Percentiles rank a stretch among this genome's conserved stretches.
phyloP scores from a whole-genome alignment of 1,284 basidiomycete genomes.

The Papiliotrema nemorosa region DNA sequence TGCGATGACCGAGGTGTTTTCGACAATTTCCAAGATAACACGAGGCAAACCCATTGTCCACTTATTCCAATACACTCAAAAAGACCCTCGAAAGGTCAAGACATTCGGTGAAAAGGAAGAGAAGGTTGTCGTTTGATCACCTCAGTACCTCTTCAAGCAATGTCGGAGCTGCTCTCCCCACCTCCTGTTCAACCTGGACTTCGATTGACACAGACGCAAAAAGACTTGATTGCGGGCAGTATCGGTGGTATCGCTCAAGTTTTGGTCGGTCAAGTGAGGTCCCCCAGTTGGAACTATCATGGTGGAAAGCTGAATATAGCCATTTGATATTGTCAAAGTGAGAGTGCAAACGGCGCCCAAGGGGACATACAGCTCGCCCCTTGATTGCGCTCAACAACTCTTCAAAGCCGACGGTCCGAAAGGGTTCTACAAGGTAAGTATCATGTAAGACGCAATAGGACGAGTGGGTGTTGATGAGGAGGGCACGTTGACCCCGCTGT shows the following conservation, averaged over 20 bases:
- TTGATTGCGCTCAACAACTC: constrained; percentile 83
- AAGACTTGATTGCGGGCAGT: constrained; percentile 81
- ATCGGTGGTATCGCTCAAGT: constrained; percentile 86
- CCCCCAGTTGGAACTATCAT: background rate
- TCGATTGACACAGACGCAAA: constrained; percentile 50
- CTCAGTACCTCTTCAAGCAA: constrained; percentile 4
- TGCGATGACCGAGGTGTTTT: too few species aligned
- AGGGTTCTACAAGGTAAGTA: constrained; percentile 87
- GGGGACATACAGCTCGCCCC: constrained; percentile 82
- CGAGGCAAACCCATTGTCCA: too few species aligned
- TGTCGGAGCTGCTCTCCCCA: constrained; percentile 43
- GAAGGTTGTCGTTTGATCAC: too few species aligned
- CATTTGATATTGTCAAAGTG: constrained; percentile 94
- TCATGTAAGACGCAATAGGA: background rate
- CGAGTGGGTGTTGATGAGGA: constrained; percentile 36
- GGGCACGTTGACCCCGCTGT: constrained; percentile 88
- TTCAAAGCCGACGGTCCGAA: constrained; percentile 85
- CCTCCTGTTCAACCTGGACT: constrained; percentile 25
- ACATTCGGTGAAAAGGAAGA: too few species aligned
- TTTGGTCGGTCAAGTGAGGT: constrained; percentile 70
- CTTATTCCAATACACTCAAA: too few species aligned
- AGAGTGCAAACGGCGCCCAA: constrained; percentile 92
- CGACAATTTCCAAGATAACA: too few species aligned
- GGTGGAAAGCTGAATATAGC: constrained; percentile 38
- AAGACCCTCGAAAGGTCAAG: too few species aligned